A percentile compares a stretch with the other conserved stretches of the same genome.
phyloP scores from a whole-genome alignment of 306 rosid species.

The Quercus engelmannii region DNA sequence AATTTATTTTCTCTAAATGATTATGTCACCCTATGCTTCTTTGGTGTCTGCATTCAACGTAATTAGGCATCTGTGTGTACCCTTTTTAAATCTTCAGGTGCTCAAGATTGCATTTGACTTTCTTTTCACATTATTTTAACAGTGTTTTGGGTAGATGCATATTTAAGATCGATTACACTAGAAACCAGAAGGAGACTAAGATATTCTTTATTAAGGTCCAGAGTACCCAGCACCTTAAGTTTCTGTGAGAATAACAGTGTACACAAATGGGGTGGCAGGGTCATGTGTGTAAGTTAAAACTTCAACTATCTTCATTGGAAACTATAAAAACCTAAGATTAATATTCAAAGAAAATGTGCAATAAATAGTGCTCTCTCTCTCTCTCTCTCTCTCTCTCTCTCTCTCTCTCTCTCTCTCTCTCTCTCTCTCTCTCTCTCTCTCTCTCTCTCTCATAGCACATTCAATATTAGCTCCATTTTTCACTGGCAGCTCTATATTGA shows the following conservation, averaged over 20 bases:
- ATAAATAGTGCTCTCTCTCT: no score
- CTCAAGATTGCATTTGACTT: background rate
- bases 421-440: background rate
- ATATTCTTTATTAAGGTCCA: no score
- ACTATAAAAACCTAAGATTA: no score
- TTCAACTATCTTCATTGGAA: no score
- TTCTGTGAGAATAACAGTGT: no score
- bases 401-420: no score
- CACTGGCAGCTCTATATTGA: background rate
- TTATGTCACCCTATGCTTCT: conserved; percentile 12
- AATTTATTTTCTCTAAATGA: conserved; percentile 1
- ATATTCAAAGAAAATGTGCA: no score
- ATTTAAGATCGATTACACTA: background rate
- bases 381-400: no score
- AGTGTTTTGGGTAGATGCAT: background rate
- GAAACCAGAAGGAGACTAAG: background rate
- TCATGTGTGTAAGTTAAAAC: no score
- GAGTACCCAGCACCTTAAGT: no score
- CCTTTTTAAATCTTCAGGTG: background rate
- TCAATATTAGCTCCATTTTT: background rate
- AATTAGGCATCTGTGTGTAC: background rate
- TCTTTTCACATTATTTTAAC: background rate
- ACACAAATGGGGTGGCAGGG: no score
- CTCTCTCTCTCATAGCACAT: background rate
- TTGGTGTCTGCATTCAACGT: conserved; percentile 10